A percentile compares a stretch with the other conserved stretches of the same genome.
Evolutionary conservation across 441 rosid species (phyloP).

Genomic region (Adansonia gregorii): DNA sequence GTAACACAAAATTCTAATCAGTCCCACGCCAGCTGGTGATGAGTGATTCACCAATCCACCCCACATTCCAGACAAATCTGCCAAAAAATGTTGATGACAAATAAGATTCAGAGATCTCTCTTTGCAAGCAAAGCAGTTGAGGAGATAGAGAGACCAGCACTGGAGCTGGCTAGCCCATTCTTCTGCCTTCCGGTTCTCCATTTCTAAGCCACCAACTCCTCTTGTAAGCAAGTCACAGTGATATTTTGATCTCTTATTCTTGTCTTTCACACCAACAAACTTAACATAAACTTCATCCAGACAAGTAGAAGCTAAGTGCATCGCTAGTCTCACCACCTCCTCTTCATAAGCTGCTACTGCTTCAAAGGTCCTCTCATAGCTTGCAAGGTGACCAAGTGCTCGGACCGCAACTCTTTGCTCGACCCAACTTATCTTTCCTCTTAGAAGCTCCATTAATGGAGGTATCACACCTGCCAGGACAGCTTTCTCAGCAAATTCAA

Average conservation of each 20-base stretch:
- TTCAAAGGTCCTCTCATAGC: constrained; percentile 63
- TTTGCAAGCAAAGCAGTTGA: constrained; percentile 70
- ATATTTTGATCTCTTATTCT: constrained; percentile 54
- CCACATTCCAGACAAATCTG: constrained; percentile 59
- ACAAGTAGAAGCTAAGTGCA: constrained; percentile 54
- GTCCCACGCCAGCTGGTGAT: constrained; percentile 66
- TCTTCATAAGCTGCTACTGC: constrained; percentile 54
- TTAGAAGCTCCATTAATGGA: constrained; percentile 72
- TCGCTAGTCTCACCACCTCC: constrained; percentile 50
- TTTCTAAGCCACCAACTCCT: constrained; percentile 65
- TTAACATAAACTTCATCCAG: constrained; percentile 48
- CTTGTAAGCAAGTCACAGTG: constrained; percentile 77
- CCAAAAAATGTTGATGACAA: constrained; percentile 58
- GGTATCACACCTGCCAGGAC: constrained; percentile 56
- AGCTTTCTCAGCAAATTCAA: constrained; percentile 59
- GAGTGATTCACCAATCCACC: constrained; percentile 57
- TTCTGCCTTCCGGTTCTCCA: constrained; percentile 69
- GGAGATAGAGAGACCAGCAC: constrained; percentile 70
- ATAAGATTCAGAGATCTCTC: constrained; percentile 48
- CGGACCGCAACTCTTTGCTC: constrained; percentile 86
- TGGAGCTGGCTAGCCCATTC: constrained; percentile 86
- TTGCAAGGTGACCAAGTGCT: constrained; percentile 74
- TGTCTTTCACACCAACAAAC: constrained; percentile 53
- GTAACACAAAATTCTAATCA: constrained; percentile 59
- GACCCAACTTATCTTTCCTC: constrained; percentile 81